A percentile compares a stretch with the other conserved stretches of the same genome.
Conservation (phyloP, 257 asterid species). For the Scutellaria baicalensis region DNA sequence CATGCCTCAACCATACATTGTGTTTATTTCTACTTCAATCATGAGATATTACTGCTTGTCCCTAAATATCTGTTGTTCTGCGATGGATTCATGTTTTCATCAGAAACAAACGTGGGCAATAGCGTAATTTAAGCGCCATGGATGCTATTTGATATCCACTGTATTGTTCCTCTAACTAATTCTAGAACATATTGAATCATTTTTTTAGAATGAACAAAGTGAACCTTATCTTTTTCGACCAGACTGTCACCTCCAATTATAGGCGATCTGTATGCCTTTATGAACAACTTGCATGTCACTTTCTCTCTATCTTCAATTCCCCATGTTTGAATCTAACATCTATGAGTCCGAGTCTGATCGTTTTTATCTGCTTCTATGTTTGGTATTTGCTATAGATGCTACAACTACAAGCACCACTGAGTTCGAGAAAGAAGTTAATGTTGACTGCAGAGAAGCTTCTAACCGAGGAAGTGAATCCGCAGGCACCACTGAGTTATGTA, state of each 20-base stretch:
- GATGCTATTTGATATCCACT: not conserved
- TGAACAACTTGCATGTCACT: not conserved
- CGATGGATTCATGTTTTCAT: not conserved
- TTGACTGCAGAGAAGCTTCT: slow-evolving; percentile 27
- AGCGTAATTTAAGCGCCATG: not conserved
- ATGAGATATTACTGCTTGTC: not conserved
- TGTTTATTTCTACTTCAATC: not conserved
- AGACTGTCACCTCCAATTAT: not conserved
- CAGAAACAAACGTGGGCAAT: not conserved
- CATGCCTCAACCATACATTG: not conserved
- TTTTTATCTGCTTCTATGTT: not conserved
- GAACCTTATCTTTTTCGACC: not conserved
- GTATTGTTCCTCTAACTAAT: not conserved
- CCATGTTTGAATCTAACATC: not conserved
- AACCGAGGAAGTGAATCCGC: slow-evolving; percentile 16
- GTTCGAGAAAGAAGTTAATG: slow-evolving; percentile 16
- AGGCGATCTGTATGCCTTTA: not conserved
- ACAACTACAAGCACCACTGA: slow-evolving; percentile 17
- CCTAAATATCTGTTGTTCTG: not conserved
- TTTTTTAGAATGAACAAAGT: not conserved
- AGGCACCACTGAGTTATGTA: slow-evolving; percentile 6
- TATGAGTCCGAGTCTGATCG: not conserved
- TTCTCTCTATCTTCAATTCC: not conserved
- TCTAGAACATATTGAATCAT: not conserved
- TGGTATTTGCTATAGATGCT: slow-evolving; percentile 23